Conservation (phyloP, 2,329 filamentous ascomycete species). For the Ophiosphaerella korrae region DNA sequence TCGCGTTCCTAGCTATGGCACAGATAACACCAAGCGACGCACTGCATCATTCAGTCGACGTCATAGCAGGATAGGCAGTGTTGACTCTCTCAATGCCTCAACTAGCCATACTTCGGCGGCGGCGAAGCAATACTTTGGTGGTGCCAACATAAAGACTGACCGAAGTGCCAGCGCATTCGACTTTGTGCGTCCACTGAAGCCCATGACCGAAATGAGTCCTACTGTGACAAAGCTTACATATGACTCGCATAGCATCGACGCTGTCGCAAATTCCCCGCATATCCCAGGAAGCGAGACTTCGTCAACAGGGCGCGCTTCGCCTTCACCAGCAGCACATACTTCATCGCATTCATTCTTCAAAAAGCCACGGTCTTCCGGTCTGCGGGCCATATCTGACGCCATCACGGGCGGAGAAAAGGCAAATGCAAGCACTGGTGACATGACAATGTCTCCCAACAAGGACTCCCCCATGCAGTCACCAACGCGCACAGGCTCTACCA, state of each 20-base stretch:
- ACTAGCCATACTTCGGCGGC: conserved; percentile 59
- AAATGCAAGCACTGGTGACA: conserved; percentile 48
- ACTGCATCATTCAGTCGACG: conserved; percentile 64
- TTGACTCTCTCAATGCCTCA: conserved; percentile 72
- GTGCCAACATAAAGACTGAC: conserved; percentile 35
- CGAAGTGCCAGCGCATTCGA: conserved; percentile 57
- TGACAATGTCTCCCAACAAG: conserved; percentile 52
- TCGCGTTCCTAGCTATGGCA: conserved; percentile 76
- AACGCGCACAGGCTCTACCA: conserved; percentile 75
- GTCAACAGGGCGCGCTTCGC: conserved; percentile 53
- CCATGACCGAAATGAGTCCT: conserved; percentile 54
- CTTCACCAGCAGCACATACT: conserved; percentile 43
- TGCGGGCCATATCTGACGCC: conserved; percentile 82
- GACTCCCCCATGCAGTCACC: conserved; percentile 66
- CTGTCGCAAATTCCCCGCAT: conserved; percentile 48
- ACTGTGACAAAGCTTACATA: conserved; percentile 64
- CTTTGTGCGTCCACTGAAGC: conserved; percentile 46
- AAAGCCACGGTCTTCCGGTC: conserved; percentile 63
- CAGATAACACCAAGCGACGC: conserved; percentile 53
- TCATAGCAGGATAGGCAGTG: conserved; percentile 79
- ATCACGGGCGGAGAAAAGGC: conserved; percentile 61
- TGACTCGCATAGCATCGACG: conserved; percentile 53
- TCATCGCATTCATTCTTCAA: conserved; percentile 46
- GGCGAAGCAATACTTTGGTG: conserved; percentile 72
- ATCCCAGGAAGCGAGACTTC: conserved; percentile 56